Evolutionary conservation across 441 rosid genomes (phyloP).

Genomic region (Daphne laureola): DNA sequence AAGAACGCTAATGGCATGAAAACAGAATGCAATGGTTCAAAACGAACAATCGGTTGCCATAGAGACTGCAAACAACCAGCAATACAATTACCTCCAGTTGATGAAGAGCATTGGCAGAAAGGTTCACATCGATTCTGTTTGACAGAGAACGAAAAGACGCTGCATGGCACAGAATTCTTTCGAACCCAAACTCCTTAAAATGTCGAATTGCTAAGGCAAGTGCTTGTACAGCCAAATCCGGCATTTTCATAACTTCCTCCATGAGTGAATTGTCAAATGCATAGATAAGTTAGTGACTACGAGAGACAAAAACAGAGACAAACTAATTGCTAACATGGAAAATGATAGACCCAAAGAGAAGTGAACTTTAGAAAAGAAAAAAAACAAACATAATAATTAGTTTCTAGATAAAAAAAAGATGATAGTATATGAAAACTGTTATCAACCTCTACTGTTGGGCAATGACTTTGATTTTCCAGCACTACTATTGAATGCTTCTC

Average conservation of each 20-base stretch:
- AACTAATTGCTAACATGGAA: neutral
- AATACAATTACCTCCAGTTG: conserved; percentile 68
- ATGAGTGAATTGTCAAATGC: neutral
- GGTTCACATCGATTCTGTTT: conserved; percentile 68
- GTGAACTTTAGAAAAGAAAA: no score
- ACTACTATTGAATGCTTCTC: conserved; percentile 22
- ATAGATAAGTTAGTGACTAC: neutral
- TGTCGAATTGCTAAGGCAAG: conserved; percentile 61
- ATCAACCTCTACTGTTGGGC: conserved; percentile 43
- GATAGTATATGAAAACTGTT: neutral
- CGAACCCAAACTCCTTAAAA: conserved; percentile 85
- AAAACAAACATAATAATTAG: neutral
- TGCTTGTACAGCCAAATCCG: conserved; percentile 79
- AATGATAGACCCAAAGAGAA: no score
- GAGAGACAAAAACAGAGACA: neutral
- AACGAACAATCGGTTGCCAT: neutral
- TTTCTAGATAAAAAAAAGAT: neutral
- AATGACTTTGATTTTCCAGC: conserved; percentile 17
- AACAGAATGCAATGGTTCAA: neutral
- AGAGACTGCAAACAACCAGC: neutral
- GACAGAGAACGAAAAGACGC: conserved; percentile 68
- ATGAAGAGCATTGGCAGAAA: conserved; percentile 82
- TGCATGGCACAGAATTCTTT: conserved; percentile 62
- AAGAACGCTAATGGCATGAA: neutral
- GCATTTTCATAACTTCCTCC: conserved; percentile 75